These are phyloP conservation scores for Zygotorulaspora mrakii DNA, from an alignment of 1,139 yeast species.

Conservation along the genomic window DNA sequence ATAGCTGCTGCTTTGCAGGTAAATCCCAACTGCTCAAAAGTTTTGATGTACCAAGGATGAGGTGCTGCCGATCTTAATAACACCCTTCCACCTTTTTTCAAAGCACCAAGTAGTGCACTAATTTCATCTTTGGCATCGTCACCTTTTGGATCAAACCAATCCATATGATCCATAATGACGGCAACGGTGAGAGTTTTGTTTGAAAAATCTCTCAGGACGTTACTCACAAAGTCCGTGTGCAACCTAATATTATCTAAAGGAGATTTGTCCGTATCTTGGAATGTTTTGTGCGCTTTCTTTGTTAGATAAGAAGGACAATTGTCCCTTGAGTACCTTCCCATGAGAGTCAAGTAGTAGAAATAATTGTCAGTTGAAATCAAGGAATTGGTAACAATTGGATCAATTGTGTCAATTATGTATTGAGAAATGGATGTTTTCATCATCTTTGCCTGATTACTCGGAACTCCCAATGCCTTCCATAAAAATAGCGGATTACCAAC, in stretches of 20 bases:
- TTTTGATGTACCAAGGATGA: constrained; percentile 72
- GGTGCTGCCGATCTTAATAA: constrained; percentile 72
- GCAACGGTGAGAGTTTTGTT: constrained; percentile 67
- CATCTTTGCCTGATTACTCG: constrained; percentile 76
- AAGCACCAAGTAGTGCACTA: constrained; percentile 57
- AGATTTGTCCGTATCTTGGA: constrained; percentile 35
- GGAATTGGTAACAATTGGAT: constrained; percentile 64
- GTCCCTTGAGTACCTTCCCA: constrained; percentile 54
- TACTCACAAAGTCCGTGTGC: constrained; percentile 76
- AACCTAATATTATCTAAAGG: constrained; percentile 67
- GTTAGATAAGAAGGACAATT: constrained; percentile 80
- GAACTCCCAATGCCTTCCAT: constrained; percentile 88
- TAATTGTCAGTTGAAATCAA: constrained; percentile 69
- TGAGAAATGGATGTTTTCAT: constrained; percentile 69
- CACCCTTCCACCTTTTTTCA: constrained; percentile 67
- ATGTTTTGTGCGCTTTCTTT: constrained; percentile 47
- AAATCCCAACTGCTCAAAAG: constrained; percentile 66
- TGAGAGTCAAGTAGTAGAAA: constrained; percentile 67
- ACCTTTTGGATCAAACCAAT: constrained; percentile 74
- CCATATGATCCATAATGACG: constrained; percentile 88
- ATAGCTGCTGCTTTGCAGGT: constrained; percentile 65
- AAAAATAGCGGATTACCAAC: constrained; percentile 78
- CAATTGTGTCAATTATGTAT: constrained; percentile 73
- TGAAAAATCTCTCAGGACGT: constrained; percentile 64
- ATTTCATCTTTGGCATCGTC: constrained; percentile 64